Evolutionary conservation across 2,329 filamentous ascomycete species (phyloP), one percentile per base, ranked within the genome.

Genomic region (Stagonosporopsis rhizophila): DNA sequence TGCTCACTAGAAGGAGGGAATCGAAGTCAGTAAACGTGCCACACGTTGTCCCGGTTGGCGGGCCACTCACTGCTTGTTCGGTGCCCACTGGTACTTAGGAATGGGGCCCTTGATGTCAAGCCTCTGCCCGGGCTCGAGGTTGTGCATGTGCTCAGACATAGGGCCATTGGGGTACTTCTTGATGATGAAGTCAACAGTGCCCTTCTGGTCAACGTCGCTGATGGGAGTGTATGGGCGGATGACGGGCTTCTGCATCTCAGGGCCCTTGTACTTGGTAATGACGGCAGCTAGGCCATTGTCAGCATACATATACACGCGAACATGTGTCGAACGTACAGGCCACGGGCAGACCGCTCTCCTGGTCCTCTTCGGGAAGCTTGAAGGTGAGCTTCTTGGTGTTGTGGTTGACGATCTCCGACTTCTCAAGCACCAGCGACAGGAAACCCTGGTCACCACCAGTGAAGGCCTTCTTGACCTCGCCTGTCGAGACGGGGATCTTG

Each of bases 341-440:
- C 61, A 96, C 81, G 32, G 85, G 79, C 56, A 99, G 81, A 40
- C 95, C 95, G 56, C 91, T 94, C 49, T 96, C 89, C 78, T 89
- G 86, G 75, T 96, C 89, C 61, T 86, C 83, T 75, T 96, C 90
- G 15, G 91, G 91, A 39, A 98, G 87, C 70, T 89, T 87, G 79
- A 99, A 98, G 68, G 90, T 88, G 75, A 98, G 83, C 69, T 86
- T 88, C 87, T 98, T 98, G 69, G 92, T 96, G 83, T 98, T 98
- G 84, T 93, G 90, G 82, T 92, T 97, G 80, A 97, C 79, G 41
- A 82, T 79, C 79, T 96, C 89, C 45, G 92, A 85, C 52, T 89
- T 87, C 53, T 91, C 86, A 53, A 98, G 83, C 80, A 90, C 88
- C 66, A 98, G 84, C 60, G 87, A 87, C 62, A 97, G 77, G 79